phyloP scores from a whole-genome alignment of 108 stramenopile species.

The Nitzschia sp. region DNA sequence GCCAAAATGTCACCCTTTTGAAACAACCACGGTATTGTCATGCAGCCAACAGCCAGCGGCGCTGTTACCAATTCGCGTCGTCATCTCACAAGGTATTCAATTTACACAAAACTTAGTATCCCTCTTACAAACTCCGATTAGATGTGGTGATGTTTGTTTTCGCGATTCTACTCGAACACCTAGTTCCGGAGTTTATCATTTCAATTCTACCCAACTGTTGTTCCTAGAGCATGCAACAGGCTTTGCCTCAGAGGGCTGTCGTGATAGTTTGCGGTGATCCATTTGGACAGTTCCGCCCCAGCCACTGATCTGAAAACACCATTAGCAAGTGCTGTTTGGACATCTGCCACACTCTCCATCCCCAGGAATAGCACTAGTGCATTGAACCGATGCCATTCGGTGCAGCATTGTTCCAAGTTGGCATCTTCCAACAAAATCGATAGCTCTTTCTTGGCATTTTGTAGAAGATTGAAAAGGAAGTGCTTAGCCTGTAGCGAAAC shows the following conservation, averaged over 20 bases:
- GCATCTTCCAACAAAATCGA: constrained; percentile 29
- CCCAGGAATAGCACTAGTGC: constrained; percentile 60
- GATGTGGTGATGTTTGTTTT: too few species aligned
- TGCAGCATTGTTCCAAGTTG: constrained; percentile 13
- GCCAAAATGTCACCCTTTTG: too few species aligned
- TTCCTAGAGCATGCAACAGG: too few species aligned
- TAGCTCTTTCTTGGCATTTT: constrained; percentile 47
- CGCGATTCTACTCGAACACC: too few species aligned
- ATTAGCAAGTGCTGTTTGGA: constrained; percentile 51
- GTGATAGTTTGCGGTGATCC: constrained; percentile 50
- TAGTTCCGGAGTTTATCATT: too few species aligned
- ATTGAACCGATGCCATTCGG: constrained; percentile 55
- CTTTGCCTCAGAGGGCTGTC: background rate
- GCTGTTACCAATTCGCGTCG: too few species aligned
- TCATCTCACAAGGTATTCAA: too few species aligned
- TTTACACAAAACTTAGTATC: too few species aligned
- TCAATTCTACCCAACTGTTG: too few species aligned
- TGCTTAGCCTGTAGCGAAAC: constrained; percentile 61
- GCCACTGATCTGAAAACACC: constrained; percentile 68
- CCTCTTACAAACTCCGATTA: too few species aligned
- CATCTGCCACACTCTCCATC: constrained; percentile 64
- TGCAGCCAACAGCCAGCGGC: too few species aligned
- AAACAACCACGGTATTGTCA: too few species aligned
- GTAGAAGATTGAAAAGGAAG: constrained; percentile 63
- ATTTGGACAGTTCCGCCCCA: constrained; percentile 58